Conservation (phyloP, 306 rosid species). For the Arachis hypogaea region DNA sequence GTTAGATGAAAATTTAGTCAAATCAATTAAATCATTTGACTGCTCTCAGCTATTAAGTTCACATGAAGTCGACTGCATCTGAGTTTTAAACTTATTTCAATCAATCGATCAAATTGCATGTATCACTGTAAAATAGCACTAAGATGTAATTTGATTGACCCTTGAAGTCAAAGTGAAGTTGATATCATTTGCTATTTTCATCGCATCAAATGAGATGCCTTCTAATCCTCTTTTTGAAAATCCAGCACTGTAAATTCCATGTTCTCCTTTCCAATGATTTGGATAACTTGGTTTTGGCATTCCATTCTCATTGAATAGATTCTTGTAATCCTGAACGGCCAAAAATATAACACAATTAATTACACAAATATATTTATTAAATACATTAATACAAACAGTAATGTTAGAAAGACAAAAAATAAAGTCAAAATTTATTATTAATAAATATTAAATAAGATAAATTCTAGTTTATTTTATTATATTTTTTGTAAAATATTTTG, state of each 20-base stretch:
- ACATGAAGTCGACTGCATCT: no score
- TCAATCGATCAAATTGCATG: no score
- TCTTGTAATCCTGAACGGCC: conserved; percentile 49
- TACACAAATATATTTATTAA: background rate
- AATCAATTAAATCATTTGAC: no score
- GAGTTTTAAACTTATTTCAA: no score
- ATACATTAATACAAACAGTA: no score
- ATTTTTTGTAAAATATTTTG: background rate
- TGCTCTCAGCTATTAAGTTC: no score
- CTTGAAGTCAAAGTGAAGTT: background rate
- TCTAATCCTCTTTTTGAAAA: conserved; percentile 53
- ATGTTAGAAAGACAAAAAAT: no score
- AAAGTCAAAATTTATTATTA: no score
- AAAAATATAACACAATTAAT: background rate
- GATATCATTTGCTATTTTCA: conserved; percentile 51
- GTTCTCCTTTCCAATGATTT: conserved; percentile 61
- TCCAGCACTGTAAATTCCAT: conserved; percentile 59
- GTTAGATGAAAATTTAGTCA: no score
- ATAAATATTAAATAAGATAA: no score
- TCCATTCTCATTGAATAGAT: conserved; percentile 57
- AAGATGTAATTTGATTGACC: no score
- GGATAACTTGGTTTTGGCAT: conserved; percentile 59
- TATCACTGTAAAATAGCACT: no score
- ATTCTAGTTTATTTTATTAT: background rate
- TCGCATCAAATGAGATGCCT: conserved; percentile 59